Evolutionary conservation across 345 rosid genomes (phyloP), one percentile per base, ranked within the genome.

Genomic region (Populus alba): DNA sequence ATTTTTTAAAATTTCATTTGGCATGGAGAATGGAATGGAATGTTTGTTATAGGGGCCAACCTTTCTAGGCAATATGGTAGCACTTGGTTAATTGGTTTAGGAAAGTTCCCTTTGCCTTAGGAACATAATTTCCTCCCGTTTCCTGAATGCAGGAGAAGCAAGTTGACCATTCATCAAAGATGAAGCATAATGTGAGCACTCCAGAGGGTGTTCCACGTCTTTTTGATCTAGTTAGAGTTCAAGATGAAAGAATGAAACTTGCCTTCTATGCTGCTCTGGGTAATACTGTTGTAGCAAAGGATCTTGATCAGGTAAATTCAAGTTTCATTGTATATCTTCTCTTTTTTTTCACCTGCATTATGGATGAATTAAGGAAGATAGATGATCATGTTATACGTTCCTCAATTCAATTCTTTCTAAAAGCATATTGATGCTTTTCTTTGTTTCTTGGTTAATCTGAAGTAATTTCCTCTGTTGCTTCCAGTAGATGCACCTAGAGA

Each of bases 121-220:
- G 25, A 61, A 55, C 29, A 45, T 33, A 83, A 53, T 65, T 35
- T 47, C 74, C 31, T 77, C 12, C 35, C 33, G 51, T 68, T 80
- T 66, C 66, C 45, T 39, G 12, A 75, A 66, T 86, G 89, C 90
- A 95, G 98, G 99, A 96, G 83, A 94, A 92, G 80, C 99, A 94
- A 84, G 85, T 77, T 78, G 86, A 87, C 74, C 92, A 83, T 81
- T 85, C 87, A 57, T 83, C 82, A n/a, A 92, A 87, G 77, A 53
- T 89, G 80, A 92, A 88, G 85, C 89, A 88, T 82, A 88, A 76
- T 38, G 88, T 91, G 81, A 87, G 81, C 88, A 88, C 93, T 68
- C 97, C 99, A 9, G 97, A 94, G 86, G 94, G 94, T 17, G 94
- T 89, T 83, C 97, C 94, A 33, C 97, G 97, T 70, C 98, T 96